Percentiles rank a stretch among this genome's conserved stretches.
These are phyloP conservation scores for Candida chauliodis DNA, from an alignment of 805 yeast genomes.

Conservation along the genomic window DNA sequence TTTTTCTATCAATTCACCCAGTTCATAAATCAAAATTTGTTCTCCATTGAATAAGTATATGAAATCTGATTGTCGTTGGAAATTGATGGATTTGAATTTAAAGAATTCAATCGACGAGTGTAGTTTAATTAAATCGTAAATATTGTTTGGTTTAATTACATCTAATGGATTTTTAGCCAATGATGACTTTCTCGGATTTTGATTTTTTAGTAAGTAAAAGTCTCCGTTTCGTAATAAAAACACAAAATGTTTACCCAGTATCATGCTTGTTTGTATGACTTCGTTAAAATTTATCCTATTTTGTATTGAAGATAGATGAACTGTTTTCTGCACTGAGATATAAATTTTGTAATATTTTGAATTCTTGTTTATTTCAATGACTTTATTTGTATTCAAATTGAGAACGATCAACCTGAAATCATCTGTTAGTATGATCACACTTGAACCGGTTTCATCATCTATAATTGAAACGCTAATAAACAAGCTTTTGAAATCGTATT, in stretches of 20 bases:
- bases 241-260: constrained; percentile 30
- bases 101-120: constrained; percentile 29
- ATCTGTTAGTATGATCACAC: constrained; percentile 25
- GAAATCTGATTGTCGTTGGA: constrained; percentile 11
- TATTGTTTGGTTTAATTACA: constrained; percentile 18
- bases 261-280: constrained; percentile 21
- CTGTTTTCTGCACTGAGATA: constrained; percentile 27
- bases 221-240: constrained; percentile 38
- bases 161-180: constrained; percentile 5
- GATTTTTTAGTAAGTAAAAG: constrained; percentile 33
- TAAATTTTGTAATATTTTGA: constrained; percentile 22
- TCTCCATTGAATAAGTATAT: constrained; percentile 39
- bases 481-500: constrained; percentile 27
- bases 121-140: constrained; percentile 34
- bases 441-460: background rate
- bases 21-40: constrained; percentile 26
- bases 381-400: constrained; percentile 14
- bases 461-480: constrained; percentile 18
- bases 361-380: constrained; percentile 5
- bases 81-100: constrained; percentile 21
- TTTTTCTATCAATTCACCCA: constrained; percentile 17
- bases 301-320: constrained; percentile 31
- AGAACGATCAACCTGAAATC: constrained; percentile 27
- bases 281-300: constrained; percentile 21
- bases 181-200: constrained; percentile 11